These are phyloP conservation scores for Glarea lozoyensis DNA, from an alignment of 495 filamentous ascomycete species.

Conservation along the genomic window DNA sequence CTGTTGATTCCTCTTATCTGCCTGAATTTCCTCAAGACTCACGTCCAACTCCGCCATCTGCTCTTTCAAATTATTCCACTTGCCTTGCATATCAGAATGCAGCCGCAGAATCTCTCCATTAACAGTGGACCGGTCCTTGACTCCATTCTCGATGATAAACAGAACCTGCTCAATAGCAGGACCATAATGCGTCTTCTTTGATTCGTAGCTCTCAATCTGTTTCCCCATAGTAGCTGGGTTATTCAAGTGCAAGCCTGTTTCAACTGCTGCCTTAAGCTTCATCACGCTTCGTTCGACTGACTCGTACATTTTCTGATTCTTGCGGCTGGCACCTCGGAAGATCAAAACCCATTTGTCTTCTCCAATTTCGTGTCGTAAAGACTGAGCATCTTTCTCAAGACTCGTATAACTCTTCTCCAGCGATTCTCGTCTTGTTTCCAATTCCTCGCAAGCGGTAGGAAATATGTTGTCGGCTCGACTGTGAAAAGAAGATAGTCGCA, in stretches of 20 bases:
- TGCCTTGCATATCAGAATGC: conserved; percentile 69
- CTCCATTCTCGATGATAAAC: conserved; percentile 83
- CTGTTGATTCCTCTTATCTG: conserved; percentile 56
- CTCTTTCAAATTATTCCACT: conserved; percentile 66
- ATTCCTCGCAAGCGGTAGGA: conserved; percentile 81
- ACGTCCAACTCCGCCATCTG: conserved; percentile 69
- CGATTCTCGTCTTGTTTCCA: conserved; percentile 58
- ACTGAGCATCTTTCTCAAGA: conserved; percentile 80
- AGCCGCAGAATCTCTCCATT: conserved; percentile 88
- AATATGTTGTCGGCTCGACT: conserved; percentile 64
- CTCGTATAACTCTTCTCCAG: conserved; percentile 75
- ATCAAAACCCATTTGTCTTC: conserved; percentile 94
- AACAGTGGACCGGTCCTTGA: conserved; percentile 83
- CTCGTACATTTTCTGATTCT: conserved; percentile 90
- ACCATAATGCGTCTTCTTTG: conserved; percentile 89
- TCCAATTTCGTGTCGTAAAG: conserved; percentile 75
- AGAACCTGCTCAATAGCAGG: conserved; percentile 89
- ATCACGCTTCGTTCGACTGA: conserved; percentile 77
- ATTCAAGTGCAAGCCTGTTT: conserved; percentile 60
- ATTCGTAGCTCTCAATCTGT: conserved; percentile 87
- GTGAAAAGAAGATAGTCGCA: conserved; percentile 83
- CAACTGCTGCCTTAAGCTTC: conserved; percentile 74
- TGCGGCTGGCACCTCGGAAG: conserved; percentile 84
- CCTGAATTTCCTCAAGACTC: conserved; percentile 61
- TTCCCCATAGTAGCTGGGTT: conserved; percentile 58